Evolutionary conservation across 768 basidiomycete genomes (phyloP).

Genomic region (Leccinellum luteum): DNA sequence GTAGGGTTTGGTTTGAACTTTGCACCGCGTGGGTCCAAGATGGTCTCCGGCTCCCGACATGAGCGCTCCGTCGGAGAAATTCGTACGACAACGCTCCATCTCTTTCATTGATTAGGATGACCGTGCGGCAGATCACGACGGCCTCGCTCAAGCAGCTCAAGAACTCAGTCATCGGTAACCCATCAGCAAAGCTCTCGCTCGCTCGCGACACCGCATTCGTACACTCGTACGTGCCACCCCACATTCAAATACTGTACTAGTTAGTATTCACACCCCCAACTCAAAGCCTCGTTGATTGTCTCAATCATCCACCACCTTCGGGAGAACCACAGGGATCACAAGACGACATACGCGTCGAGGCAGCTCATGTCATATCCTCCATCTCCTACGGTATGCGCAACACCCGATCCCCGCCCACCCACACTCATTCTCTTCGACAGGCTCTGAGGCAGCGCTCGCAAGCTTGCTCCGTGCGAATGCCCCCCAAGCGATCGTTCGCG

Average conservation of each 20-base stretch:
- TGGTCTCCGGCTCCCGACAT: conserved; percentile 11
- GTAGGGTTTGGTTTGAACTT: neutral
- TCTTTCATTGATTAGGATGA: conserved; percentile 13
- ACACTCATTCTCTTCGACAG: conserved; percentile 30
- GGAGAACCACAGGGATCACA: conserved; percentile 37
- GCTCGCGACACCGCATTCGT: conserved; percentile 58
- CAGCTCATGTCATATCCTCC: conserved; percentile 73
- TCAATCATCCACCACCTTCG: conserved; percentile 41
- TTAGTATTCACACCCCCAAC: neutral
- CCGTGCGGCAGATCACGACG: conserved; percentile 29
- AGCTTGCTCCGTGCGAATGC: conserved; percentile 58
- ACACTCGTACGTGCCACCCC: conserved; percentile 41
- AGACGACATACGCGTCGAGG: conserved; percentile 63
- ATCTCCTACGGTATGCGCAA: conserved; percentile 58
- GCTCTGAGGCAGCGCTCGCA: conserved; percentile 59
- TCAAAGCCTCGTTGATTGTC: conserved; percentile 57
- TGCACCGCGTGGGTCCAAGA: neutral
- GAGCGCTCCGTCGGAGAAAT: neutral
- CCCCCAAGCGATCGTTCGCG: conserved; percentile 57
- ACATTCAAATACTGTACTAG: neutral
- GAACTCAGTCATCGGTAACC: conserved; percentile 79
- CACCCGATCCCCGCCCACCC: neutral
- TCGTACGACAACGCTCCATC: too few species aligned
- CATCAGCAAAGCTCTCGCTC: conserved; percentile 61
- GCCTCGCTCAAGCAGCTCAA: conserved; percentile 60